phyloP scores from a whole-genome alignment of 352 stramenopile genomes.

The Phytophthora chlamydospora region DNA sequence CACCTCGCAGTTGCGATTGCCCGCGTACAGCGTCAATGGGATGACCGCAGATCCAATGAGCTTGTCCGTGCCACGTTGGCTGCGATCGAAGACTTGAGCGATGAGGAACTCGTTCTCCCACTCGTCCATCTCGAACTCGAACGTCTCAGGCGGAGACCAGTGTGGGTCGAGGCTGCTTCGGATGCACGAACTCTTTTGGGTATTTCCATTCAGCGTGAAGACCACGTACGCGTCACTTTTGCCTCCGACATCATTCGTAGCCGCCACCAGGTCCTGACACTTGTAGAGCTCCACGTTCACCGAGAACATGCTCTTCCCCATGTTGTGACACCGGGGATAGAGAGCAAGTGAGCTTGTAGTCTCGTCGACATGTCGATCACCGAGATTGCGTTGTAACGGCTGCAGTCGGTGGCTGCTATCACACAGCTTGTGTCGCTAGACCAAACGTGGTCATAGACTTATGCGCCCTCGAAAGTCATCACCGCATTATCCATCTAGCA shows the following conservation, averaged over 20 bases:
- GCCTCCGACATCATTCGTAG: slow-evolving; percentile 53
- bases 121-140: slow-evolving; percentile 70
- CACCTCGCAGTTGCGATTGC: slow-evolving; percentile 61
- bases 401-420: slow-evolving; percentile 14
- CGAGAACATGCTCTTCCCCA: slow-evolving; percentile 41
- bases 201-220: slow-evolving; percentile 53
- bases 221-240: slow-evolving; percentile 81
- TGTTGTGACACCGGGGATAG: slow-evolving; percentile 9
- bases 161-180: slow-evolving; percentile 68
- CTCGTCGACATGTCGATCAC: slow-evolving; percentile 20
- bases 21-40: slow-evolving; percentile 66
- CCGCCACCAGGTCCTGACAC: slow-evolving; percentile 61
- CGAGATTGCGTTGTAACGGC: slow-evolving; percentile 20
- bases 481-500: background rate
- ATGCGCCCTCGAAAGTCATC: slow-evolving; percentile 11
- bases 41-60: slow-evolving; percentile 79
- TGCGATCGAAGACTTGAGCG: slow-evolving; percentile 73
- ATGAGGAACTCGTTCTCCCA: slow-evolving; percentile 73
- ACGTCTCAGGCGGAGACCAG: slow-evolving; percentile 73
- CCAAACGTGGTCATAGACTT: slow-evolving; percentile 3
- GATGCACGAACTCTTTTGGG: slow-evolving; percentile 69
- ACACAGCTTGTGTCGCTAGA: slow-evolving; percentile 4
- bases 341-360: slow-evolving; percentile 14
- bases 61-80: slow-evolving; percentile 53
- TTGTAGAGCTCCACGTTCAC: slow-evolving; percentile 66